A percentile compares a stretch with the other conserved stretches of the same genome.
Conservation (phyloP, 2,329 filamentous ascomycete genomes). For the Sclerotinia borealis region DNA sequence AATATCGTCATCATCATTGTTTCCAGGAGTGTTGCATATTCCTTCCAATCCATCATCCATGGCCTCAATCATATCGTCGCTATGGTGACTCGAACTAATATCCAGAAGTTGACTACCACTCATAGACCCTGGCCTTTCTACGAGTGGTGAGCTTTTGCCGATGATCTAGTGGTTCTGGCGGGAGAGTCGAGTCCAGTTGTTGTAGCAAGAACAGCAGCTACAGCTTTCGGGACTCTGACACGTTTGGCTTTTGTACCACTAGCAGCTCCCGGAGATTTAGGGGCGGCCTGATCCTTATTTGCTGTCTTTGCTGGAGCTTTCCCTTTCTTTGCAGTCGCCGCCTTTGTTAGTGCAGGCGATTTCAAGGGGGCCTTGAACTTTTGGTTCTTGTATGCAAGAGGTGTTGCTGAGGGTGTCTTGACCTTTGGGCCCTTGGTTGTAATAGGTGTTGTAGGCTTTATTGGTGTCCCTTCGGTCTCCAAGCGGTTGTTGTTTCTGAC, state of each 20-base stretch:
- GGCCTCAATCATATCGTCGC: background rate
- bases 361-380: background rate
- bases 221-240: constrained; percentile 10
- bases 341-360: constrained; percentile 1
- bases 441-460: background rate
- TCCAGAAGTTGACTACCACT: constrained; percentile 33
- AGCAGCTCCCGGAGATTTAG: constrained; percentile 15
- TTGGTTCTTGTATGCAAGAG: background rate
- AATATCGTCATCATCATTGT: background rate
- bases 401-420: background rate
- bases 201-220: constrained; percentile 9
- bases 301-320: background rate
- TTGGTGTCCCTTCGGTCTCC: constrained; percentile 4
- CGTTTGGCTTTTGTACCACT: constrained; percentile 18
- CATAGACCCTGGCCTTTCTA: constrained; percentile 30
- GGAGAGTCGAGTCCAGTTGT: constrained; percentile 11
- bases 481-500: constrained; percentile 25
- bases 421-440: background rate
- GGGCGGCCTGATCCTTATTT: background rate
- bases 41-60: background rate
- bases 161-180: constrained; percentile 13
- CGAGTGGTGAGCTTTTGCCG: constrained; percentile 33
- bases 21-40: background rate
- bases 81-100: constrained; percentile 8
- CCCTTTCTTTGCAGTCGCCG: background rate